These are phyloP conservation scores for Starmerella sirachaensis DNA, from an alignment of 805 yeast genomes.

Conservation along the genomic window DNA sequence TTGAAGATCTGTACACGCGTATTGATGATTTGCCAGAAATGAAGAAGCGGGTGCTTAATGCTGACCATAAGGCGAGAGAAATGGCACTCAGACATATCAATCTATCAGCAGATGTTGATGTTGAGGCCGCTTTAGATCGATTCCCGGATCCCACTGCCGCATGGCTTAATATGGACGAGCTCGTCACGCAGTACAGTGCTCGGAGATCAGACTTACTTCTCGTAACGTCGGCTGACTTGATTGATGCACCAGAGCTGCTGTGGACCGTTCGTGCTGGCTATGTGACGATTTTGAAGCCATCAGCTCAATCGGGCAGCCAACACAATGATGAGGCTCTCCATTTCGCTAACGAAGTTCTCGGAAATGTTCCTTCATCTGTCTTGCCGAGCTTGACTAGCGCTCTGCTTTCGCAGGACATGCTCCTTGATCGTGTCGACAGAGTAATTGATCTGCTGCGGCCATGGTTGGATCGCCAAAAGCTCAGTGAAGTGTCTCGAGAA, in stretches of 20 bases:
- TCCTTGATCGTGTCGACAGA: constrained; percentile 8
- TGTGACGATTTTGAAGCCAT: too few species aligned
- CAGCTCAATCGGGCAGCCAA: too few species aligned
- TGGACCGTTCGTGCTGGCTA: constrained; percentile 16
- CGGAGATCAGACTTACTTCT: constrained; percentile 49
- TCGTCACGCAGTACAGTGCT: constrained; percentile 60
- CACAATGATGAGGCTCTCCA: constrained; percentile 6
- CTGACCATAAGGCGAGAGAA: background rate
- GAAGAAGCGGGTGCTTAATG: constrained; percentile 1
- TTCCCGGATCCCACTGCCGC: constrained; percentile 34
- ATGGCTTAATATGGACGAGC: constrained; percentile 57
- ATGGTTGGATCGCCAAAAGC: constrained; percentile 3
- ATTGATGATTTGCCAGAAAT: constrained; percentile 10
- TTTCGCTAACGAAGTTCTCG: constrained; percentile 2
- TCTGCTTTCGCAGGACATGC: constrained; percentile 7
- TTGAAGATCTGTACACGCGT: background rate
- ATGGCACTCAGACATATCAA: background rate
- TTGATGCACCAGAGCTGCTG: constrained; percentile 4
- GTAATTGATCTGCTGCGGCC: constrained; percentile 7
- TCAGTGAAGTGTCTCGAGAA: constrained; percentile 12
- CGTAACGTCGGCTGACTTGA: constrained; percentile 29
- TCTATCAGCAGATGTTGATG: background rate
- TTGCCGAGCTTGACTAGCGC: background rate
- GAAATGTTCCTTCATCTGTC: constrained; percentile 1
- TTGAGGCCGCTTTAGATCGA: background rate